phyloP scores from a whole-genome alignment of 768 basidiomycete species.

The Tylopilus sp. region DNA sequence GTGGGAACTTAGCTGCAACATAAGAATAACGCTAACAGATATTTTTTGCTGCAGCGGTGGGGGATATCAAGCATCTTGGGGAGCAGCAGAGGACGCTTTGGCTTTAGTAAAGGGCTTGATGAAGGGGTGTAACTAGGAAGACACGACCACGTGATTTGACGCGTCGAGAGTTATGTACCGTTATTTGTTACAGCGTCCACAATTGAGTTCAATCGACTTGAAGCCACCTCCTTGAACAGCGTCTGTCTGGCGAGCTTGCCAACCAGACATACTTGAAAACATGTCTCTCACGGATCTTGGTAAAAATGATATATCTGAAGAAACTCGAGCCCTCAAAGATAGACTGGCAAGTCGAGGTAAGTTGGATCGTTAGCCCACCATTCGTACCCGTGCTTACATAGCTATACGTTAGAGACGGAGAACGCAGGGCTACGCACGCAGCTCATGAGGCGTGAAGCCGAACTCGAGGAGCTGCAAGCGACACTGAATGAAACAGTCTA shows the following conservation, averaged over 20 bases:
- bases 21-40: constrained; percentile 5
- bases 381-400: constrained; percentile 4
- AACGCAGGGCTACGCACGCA: constrained; percentile 32
- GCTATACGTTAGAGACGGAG: constrained; percentile 30
- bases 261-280: constrained; percentile 11
- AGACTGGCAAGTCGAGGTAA: constrained; percentile 36
- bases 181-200: constrained; percentile 22
- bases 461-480: constrained; percentile 32
- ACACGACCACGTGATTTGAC: constrained; percentile 33
- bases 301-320: constrained; percentile 38
- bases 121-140: not conserved
- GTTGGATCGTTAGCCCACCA: constrained; percentile 2
- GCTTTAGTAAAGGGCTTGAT: constrained; percentile 17
- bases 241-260: constrained; percentile 14
- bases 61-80: constrained; percentile 43
- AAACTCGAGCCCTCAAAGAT: constrained; percentile 35
- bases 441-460: constrained; percentile 35
- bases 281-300: constrained; percentile 41
- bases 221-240: not conserved
- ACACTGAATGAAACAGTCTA: constrained; percentile 35
- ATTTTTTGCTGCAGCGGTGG: constrained; percentile 23
- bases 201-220: constrained; percentile 2
- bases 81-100: constrained; percentile 40
- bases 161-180: constrained; percentile 25
- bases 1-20: constrained; percentile 25